These are phyloP conservation scores for Penicillium sp. DNA, from an alignment of 2,329 filamentous ascomycete species.

Conservation along the genomic window DNA sequence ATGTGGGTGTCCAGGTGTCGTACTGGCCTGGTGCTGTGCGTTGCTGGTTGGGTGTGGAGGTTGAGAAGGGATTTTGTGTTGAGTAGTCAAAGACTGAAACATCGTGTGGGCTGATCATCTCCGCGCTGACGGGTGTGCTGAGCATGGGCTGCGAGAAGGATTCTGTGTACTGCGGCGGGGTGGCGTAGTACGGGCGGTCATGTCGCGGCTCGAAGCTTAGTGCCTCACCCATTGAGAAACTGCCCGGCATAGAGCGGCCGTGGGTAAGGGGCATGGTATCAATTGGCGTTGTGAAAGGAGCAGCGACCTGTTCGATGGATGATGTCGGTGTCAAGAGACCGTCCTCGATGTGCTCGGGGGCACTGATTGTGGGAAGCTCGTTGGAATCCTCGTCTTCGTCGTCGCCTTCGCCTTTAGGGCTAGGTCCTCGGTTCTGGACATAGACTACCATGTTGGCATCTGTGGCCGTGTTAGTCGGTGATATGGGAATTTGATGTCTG, in stretches of 20 bases:
- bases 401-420: constrained; percentile 25
- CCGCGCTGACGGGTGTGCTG: constrained; percentile 24
- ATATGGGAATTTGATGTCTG: neutral
- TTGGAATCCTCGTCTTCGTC: constrained; percentile 31
- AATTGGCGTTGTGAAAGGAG: constrained; percentile 25
- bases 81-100: constrained; percentile 32
- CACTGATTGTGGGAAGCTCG: constrained; percentile 19
- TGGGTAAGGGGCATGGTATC: constrained; percentile 20
- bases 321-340: constrained; percentile 25
- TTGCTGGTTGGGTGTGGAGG: constrained; percentile 22
- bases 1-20: constrained; percentile 31
- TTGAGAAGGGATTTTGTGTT: constrained; percentile 21
- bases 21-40: constrained; percentile 22
- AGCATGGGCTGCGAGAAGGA: constrained; percentile 29
- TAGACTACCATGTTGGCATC: constrained; percentile 37
- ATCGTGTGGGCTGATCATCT: constrained; percentile 31
- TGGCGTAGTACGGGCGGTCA: constrained; percentile 28
- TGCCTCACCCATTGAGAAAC: constrained; percentile 31
- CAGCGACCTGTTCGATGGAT: constrained; percentile 22
- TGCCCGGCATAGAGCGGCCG: constrained; percentile 20
- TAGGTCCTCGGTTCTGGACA: constrained; percentile 36
- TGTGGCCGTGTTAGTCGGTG: constrained; percentile 10
- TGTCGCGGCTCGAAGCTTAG: constrained; percentile 28
- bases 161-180: constrained; percentile 28
- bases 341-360: constrained; percentile 28